Conservation (phyloP, 495 filamentous ascomycete species). For the Neohortaea acidophila region DNA sequence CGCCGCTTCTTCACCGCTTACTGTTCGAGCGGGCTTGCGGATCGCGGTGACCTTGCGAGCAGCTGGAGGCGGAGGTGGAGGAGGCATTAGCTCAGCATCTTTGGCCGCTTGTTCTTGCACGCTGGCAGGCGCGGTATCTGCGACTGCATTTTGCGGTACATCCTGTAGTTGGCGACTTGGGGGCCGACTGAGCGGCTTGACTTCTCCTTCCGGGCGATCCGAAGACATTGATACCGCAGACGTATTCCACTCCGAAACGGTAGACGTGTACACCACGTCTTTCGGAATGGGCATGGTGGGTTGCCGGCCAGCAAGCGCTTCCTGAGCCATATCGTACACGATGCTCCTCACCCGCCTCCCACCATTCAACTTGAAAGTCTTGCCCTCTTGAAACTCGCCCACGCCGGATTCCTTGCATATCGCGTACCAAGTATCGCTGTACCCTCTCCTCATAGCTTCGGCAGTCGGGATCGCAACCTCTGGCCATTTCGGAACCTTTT, state of each 20-base stretch:
- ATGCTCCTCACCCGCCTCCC: slow-evolving; percentile 25
- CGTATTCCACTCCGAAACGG: slow-evolving; percentile 7
- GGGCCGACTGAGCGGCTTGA: no score
- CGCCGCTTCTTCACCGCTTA: not conserved
- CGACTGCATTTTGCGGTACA: no score
- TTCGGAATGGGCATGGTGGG: slow-evolving; percentile 27
- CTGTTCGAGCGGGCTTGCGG: no score
- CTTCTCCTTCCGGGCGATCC: no score
- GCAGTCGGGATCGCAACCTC: slow-evolving; percentile 24
- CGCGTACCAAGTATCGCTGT: slow-evolving; percentile 27
- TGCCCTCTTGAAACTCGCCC: slow-evolving; percentile 27
- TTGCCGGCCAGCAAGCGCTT: slow-evolving; percentile 23
- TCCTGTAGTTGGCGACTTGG: no score
- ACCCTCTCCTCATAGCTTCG: slow-evolving; percentile 24
- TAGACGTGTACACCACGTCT: slow-evolving; percentile 24
- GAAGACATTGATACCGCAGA: not conserved
- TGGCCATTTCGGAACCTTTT: slow-evolving; percentile 25
- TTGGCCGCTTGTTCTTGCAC: no score
- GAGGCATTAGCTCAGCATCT: no score
- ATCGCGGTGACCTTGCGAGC: no score
- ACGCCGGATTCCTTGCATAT: slow-evolving; percentile 28
- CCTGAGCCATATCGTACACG: slow-evolving; percentile 25
- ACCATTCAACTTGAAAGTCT: slow-evolving; percentile 23
- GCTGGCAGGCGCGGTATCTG: slow-evolving; percentile 15
- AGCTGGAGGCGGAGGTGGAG: no score